Conservation (phyloP, 202 grass and related monocot species). For the Digitaria exilis region DNA sequence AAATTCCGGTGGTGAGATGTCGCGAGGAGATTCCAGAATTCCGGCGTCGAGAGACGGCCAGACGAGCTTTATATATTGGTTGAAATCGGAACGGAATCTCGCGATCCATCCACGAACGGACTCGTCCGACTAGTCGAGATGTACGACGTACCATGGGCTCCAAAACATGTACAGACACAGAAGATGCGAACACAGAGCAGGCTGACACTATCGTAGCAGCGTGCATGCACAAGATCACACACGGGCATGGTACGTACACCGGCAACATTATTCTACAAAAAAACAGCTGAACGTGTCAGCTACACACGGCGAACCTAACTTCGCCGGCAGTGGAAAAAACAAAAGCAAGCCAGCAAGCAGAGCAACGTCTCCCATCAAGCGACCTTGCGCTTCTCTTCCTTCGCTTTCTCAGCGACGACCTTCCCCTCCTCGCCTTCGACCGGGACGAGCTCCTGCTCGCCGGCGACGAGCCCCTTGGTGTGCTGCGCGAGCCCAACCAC, state of each 20-base stretch:
- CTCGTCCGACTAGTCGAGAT: no score
- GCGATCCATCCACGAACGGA: no score
- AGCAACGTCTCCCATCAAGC: background rate
- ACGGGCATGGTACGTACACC: background rate
- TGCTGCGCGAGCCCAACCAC: slow-evolving; percentile 60
- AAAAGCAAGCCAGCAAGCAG: background rate
- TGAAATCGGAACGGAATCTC: no score
- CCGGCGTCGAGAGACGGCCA: no score
- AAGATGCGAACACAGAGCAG: background rate
- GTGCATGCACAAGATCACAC: background rate
- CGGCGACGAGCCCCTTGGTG: slow-evolving; percentile 64
- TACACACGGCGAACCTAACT: background rate
- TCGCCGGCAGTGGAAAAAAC: background rate
- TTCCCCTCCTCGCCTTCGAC: background rate
- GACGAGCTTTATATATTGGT: no score
- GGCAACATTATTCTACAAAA: background rate
- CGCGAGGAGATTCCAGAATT: no score
- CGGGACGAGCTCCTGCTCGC: slow-evolving; percentile 51
- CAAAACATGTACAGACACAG: no score
- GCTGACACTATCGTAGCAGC: background rate
- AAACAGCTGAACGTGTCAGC: background rate
- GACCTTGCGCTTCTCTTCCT: slow-evolving; percentile 38
- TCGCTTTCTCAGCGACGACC: background rate
- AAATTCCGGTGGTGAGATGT: no score
- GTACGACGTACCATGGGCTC: no score